phyloP scores from a whole-genome alignment of 208 protist species.

The Leptomonas pyrrhocoris region DNA sequence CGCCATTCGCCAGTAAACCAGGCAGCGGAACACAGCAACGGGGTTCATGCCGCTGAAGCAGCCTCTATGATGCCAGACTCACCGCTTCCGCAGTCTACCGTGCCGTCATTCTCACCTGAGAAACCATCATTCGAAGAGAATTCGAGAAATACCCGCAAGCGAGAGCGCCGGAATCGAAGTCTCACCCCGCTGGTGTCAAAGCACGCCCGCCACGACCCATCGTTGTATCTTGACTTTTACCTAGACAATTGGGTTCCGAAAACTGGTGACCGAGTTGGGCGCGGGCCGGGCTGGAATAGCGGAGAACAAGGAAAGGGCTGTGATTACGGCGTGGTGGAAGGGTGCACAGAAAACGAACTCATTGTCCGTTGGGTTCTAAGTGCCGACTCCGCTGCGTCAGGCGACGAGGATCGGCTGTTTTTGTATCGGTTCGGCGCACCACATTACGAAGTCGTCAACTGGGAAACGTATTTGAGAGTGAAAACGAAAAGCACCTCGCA shows the following conservation, averaged over 20 bases:
- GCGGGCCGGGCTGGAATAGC: slow-evolving; percentile 73
- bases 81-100: slow-evolving; percentile 21
- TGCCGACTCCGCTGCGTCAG: slow-evolving; percentile 36
- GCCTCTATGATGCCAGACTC: slow-evolving; percentile 15
- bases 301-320: slow-evolving; percentile 63
- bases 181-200: slow-evolving; percentile 13
- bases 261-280: slow-evolving; percentile 70
- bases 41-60: neutral
- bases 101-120: slow-evolving; percentile 15
- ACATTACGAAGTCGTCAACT: slow-evolving; percentile 68
- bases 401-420: slow-evolving; percentile 46
- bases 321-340: slow-evolving; percentile 78
- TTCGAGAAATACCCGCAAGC: neutral
- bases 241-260: slow-evolving; percentile 53
- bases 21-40: neutral
- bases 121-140: neutral
- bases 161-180: slow-evolving; percentile 18
- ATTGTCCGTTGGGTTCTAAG: slow-evolving; percentile 74
- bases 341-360: slow-evolving; percentile 60
- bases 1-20: neutral
- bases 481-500: slow-evolving; percentile 44
- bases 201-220: slow-evolving; percentile 13
- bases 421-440: slow-evolving; percentile 68
- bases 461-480: slow-evolving; percentile 51
- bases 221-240: slow-evolving; percentile 5